A percentile compares a stretch with the other conserved stretches of the same genome.
phyloP scores from a whole-genome alignment of 1,139 yeast genomes.

The Saccharomyces pastorianus region DNA sequence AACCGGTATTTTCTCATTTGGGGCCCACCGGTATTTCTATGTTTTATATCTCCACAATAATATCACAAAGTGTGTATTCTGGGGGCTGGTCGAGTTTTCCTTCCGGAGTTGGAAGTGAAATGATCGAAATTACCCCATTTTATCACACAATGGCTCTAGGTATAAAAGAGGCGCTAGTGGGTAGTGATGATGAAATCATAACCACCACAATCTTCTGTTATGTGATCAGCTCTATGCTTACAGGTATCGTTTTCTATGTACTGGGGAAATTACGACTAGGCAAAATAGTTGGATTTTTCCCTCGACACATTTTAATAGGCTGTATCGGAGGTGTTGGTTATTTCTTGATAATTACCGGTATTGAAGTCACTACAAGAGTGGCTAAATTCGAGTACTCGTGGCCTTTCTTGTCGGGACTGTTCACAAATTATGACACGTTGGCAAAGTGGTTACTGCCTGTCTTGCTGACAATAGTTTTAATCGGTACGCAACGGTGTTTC shows the following conservation, averaged over 20 bases:
- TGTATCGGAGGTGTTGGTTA: conserved; percentile 98
- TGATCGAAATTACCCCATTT: conserved; percentile 97
- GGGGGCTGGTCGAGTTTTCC: conserved; percentile 85
- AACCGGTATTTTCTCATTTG: conserved; percentile 61
- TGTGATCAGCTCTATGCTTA: conserved; percentile 73
- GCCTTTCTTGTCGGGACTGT: conserved; percentile 45
- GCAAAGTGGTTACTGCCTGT: conserved; percentile 72
- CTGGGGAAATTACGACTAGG: conserved; percentile 79
- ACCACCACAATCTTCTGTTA: conserved; percentile 85
- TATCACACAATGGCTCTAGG: conserved; percentile 89
- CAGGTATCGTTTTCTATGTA: conserved; percentile 70
- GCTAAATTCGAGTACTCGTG: conserved; percentile 63
- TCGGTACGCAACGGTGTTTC: conserved; percentile 53
- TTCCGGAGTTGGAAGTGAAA: conserved; percentile 90
- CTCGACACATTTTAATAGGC: conserved; percentile 90
- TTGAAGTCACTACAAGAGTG: conserved; percentile 78
- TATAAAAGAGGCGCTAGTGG: conserved; percentile 52
- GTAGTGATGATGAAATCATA: conserved; percentile 51
- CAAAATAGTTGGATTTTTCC: conserved; percentile 85
- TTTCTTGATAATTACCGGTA: conserved; percentile 79
- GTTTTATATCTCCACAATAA: conserved; percentile 85
- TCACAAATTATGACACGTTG: conserved; percentile 37
- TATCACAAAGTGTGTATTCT: conserved; percentile 81
- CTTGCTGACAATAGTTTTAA: conserved; percentile 48
- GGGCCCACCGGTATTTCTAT: conserved; percentile 89